Conservation (phyloP, 1,284 basidiomycete genomes). For the Moesziomyces antarcticus region DNA sequence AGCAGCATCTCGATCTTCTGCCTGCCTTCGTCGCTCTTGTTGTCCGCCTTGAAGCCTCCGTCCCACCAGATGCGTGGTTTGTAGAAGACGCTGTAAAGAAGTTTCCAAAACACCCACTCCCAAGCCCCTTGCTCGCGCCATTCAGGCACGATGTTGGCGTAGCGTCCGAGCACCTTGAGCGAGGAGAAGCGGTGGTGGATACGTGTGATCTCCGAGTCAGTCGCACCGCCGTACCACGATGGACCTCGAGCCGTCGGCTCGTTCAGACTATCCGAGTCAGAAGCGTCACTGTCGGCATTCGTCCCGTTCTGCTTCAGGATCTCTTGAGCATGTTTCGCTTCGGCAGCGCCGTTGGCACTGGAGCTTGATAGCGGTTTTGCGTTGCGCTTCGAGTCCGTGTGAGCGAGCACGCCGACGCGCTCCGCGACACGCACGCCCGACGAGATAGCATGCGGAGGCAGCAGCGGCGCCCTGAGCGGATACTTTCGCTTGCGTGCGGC, state of each 20-base stretch:
- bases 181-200: slow-evolving; percentile 67
- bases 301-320: slow-evolving; percentile 18
- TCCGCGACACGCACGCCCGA: slow-evolving; percentile 33
- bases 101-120: slow-evolving; percentile 59
- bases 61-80: slow-evolving; percentile 58
- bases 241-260: not conserved
- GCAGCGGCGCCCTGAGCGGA: slow-evolving; percentile 32
- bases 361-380: slow-evolving; percentile 1
- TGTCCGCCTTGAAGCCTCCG: slow-evolving; percentile 60
- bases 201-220: slow-evolving; percentile 65
- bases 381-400: slow-evolving; percentile 7
- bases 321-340: slow-evolving; percentile 9
- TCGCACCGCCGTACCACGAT: slow-evolving; percentile 54
- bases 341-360: not conserved
- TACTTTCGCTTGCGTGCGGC: slow-evolving; percentile 35
- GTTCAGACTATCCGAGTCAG: not conserved
- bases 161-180: slow-evolving; percentile 57
- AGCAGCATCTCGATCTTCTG: slow-evolving; percentile 43
- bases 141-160: slow-evolving; percentile 70
- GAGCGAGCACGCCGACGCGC: slow-evolving; percentile 35
- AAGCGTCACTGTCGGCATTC: slow-evolving; percentile 6
- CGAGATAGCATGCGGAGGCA: slow-evolving; percentile 41
- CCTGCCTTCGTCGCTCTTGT: slow-evolving; percentile 37
- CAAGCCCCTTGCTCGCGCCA: slow-evolving; percentile 71
- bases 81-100: slow-evolving; percentile 45